These are phyloP conservation scores for Solanum gracilifrons DNA, from an alignment of 257 asterid genomes.

Conservation along the genomic window DNA sequence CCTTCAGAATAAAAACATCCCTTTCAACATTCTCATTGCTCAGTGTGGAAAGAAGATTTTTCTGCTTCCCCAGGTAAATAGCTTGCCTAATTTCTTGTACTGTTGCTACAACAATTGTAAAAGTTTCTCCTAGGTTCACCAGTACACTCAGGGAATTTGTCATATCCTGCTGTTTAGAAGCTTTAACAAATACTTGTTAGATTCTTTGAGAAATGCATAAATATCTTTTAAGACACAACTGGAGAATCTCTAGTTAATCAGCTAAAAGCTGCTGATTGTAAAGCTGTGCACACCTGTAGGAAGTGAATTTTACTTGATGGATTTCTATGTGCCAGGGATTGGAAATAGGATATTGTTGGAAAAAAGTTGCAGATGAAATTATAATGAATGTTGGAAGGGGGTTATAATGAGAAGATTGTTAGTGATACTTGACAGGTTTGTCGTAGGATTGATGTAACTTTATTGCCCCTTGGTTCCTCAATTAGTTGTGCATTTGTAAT, in stretches of 20 bases:
- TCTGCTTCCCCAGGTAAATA: constrained; percentile 57
- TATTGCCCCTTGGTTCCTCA: background rate
- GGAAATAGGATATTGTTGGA: background rate
- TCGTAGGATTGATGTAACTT: background rate
- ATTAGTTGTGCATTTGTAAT: background rate
- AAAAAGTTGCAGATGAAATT: background rate
- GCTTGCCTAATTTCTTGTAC: background rate
- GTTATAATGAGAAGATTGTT: background rate
- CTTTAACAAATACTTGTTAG: background rate
- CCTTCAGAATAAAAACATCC: constrained; percentile 49
- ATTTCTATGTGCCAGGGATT: background rate
- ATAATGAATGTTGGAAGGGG: background rate
- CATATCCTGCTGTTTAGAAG: background rate
- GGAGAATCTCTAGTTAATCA: background rate
- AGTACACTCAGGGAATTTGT: background rate
- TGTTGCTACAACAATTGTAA: background rate
- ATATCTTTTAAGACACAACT: background rate
- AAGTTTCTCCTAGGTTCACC: background rate
- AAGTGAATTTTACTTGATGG: background rate
- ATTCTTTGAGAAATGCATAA: background rate
- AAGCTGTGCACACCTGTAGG: background rate
- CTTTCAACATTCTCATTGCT: constrained; percentile 57
- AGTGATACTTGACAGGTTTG: background rate
- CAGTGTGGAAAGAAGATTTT: constrained; percentile 51
- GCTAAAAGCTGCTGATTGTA: background rate